A percentile compares a stretch with the other conserved stretches of the same genome.
These are phyloP conservation scores for Paramecium primaurelia DNA, from an alignment of 73 alveolate species.

Conservation along the genomic window DNA sequence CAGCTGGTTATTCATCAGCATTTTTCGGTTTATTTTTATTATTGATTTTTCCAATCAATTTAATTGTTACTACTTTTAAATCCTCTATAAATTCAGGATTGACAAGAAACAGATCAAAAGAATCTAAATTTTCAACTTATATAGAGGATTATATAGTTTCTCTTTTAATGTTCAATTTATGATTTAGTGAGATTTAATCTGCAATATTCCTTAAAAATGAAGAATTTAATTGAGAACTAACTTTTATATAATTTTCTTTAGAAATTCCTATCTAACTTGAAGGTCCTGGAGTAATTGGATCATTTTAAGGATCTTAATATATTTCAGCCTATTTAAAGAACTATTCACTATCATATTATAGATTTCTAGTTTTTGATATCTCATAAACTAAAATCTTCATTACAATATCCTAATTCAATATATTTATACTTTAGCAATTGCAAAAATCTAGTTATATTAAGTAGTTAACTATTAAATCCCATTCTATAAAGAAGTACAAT, in stretches of 20 bases:
- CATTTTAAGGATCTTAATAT: neutral
- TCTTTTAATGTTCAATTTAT: neutral
- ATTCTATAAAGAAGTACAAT: neutral
- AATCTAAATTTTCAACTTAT: neutral
- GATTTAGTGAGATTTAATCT: neutral
- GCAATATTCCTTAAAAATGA: slow-evolving; percentile 30
- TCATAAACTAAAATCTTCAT: slow-evolving; percentile 33
- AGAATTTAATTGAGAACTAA: neutral
- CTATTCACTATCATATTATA: slow-evolving; percentile 34
- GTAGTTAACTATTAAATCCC: neutral
- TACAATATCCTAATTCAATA: slow-evolving; percentile 3
- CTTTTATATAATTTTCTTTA: neutral
- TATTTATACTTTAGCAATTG: slow-evolving; percentile 22
- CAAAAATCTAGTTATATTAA: neutral
- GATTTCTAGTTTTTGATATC: slow-evolving; percentile 16
- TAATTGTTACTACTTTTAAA: neutral
- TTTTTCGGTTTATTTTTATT: neutral
- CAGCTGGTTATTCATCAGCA: neutral
- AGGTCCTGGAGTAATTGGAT: slow-evolving; percentile 33
- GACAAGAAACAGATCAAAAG: neutral
- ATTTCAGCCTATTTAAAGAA: slow-evolving; percentile 32
- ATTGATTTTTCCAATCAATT: neutral
- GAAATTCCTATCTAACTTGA: slow-evolving; percentile 2
- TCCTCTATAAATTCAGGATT: neutral
- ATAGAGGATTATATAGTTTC: neutral